phyloP scores from a whole-genome alignment of 257 asterid species.

The Solanum boliviense region DNA sequence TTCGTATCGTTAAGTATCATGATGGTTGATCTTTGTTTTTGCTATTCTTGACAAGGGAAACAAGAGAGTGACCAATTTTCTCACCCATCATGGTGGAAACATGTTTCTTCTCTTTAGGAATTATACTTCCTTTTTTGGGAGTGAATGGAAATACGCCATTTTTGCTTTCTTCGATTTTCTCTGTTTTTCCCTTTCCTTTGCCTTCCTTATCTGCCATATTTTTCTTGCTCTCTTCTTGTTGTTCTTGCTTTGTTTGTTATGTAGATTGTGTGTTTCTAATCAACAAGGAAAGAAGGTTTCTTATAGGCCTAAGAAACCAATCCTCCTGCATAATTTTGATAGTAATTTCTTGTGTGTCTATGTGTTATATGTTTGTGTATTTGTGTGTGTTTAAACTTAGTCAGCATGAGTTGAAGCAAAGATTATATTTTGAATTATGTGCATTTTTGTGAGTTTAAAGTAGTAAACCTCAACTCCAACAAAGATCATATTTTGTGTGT shows the following conservation, averaged over 20 bases:
- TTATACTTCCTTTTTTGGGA: not conserved
- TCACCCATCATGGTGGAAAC: constrained; percentile 4
- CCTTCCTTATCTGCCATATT: not conserved
- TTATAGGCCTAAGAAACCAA: not conserved
- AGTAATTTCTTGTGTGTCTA: not conserved
- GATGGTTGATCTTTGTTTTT: not conserved
- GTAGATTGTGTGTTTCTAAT: not conserved
- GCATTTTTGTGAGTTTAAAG: not conserved
- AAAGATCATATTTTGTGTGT: not conserved
- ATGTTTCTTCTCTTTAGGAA: not conserved
- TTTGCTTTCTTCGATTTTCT: not conserved
- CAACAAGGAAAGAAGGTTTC: not conserved
- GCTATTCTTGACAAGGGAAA: not conserved
- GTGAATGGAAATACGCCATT: not conserved
- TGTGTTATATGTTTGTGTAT: not conserved
- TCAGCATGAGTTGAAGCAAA: not conserved
- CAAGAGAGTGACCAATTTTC: not conserved
- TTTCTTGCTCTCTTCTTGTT: not conserved
- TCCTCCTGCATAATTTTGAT: not conserved
- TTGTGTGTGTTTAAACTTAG: not conserved
- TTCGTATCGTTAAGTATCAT: not conserved
- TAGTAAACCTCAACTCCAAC: not conserved
- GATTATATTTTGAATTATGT: not conserved
- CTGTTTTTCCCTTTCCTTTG: not conserved
- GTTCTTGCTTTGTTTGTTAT: not conserved